Percentiles rank a stretch among this genome's conserved stretches.
Conservation (phyloP, 225 moss, liverwort and hornwort genomes). For the Rhytidiadelphus loreus region DNA sequence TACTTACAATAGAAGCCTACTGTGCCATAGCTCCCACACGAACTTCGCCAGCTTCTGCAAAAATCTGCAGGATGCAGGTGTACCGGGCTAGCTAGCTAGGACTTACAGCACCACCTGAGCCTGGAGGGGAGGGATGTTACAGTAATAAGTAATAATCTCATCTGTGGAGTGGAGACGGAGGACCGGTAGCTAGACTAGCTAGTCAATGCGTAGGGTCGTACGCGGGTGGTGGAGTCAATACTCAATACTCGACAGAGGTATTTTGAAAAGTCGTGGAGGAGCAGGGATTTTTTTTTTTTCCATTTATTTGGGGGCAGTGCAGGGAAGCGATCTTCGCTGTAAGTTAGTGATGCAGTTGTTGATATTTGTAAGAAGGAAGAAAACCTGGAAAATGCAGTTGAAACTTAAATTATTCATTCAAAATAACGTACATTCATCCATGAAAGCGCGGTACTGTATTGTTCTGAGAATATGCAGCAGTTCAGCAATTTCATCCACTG, state of each 20-base stretch:
- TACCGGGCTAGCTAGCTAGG: background rate
- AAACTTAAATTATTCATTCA: background rate
- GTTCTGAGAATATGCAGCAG: background rate
- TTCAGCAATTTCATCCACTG: too few relatives aligned
- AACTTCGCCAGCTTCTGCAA: background rate
- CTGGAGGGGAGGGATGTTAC: background rate
- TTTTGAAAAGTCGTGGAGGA: background rate
- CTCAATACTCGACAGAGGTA: background rate
- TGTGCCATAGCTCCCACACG: background rate
- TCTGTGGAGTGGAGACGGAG: background rate
- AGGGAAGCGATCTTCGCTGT: background rate
- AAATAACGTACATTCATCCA: background rate
- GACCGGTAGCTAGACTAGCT: background rate
- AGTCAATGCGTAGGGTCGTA: background rate
- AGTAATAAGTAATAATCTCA: background rate
- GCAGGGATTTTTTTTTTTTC: background rate
- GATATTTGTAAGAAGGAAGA: too few relatives aligned
- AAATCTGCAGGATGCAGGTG: background rate
- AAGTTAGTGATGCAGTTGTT: background rate
- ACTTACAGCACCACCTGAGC: background rate
- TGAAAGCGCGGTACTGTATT: background rate
- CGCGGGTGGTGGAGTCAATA: background rate
- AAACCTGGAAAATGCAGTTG: background rate
- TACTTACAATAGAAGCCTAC: background rate
- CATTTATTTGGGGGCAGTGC: background rate